phyloP scores from a whole-genome alignment of 2,329 filamentous ascomycete genomes.

The Aspergillus calidoustus region DNA sequence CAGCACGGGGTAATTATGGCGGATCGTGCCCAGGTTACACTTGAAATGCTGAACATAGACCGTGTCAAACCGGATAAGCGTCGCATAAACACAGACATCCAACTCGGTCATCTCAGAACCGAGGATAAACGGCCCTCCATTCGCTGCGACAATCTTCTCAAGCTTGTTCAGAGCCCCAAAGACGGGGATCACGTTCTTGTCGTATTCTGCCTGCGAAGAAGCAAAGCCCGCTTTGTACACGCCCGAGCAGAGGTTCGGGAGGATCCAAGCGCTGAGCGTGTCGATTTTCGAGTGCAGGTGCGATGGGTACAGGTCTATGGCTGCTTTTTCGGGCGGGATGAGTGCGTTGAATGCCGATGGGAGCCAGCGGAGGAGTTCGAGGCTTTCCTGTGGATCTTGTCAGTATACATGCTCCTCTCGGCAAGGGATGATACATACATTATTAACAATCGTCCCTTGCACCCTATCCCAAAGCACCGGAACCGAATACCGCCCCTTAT shows the following conservation, averaged over 20 bases:
- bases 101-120: slow-evolving; percentile 62
- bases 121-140: slow-evolving; percentile 61
- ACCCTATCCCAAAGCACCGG: slow-evolving; percentile 67
- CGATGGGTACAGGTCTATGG: slow-evolving; percentile 59
- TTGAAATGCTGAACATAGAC: slow-evolving; percentile 71
- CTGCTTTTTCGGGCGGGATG: slow-evolving; percentile 49
- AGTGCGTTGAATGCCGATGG: slow-evolving; percentile 58
- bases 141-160: slow-evolving; percentile 53
- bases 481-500: slow-evolving; percentile 65
- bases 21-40: slow-evolving; percentile 65
- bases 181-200: slow-evolving; percentile 57
- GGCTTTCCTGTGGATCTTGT: slow-evolving; percentile 15
- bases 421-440: slow-evolving; percentile 53
- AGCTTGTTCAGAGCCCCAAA: slow-evolving; percentile 65
- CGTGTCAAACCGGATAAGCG: slow-evolving; percentile 63
- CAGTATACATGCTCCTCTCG: neutral
- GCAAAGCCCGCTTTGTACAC: slow-evolving; percentile 69
- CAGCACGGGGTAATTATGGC: slow-evolving; percentile 64
- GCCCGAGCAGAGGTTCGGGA: slow-evolving; percentile 60
- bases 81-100: slow-evolving; percentile 62
- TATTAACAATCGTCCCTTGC: slow-evolving; percentile 61
- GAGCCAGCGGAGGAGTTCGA: slow-evolving; percentile 62
- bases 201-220: slow-evolving; percentile 58
- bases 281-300: slow-evolving; percentile 57
- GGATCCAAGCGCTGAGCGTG: slow-evolving; percentile 57